Base-by-base conservation (phyloP, 140 eudicot species). In the Erigeron philadelphicus region DNA sequence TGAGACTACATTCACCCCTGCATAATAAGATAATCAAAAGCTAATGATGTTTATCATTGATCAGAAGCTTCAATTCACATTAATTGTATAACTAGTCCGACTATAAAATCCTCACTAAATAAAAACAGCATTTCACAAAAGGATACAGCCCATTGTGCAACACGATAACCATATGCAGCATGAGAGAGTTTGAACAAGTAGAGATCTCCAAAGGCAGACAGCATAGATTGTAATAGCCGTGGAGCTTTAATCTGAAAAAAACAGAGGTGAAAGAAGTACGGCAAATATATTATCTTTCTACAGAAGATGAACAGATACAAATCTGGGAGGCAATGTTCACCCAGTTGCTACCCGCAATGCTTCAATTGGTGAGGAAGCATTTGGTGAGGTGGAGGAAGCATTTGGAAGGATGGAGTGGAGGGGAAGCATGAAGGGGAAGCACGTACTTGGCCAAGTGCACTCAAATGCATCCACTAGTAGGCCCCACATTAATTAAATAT, bases 61-160 rank as follows among this genome's bases (percentile, higher is more conserved):
- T 21, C 25, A 21, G 25, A 21, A 21, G 25, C 25, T 21, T 1
- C 25, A 21, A 21, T 21, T 21, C 25, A 21, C 25, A 21, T 21
- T 21, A 31, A 31, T 31, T 5, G 3, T 4, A 31, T 31, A 31
- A 31, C 38, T 31, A 31, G 4, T 31, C 38, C 38, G 4, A 31
- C 38, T 2, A 31, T 31, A 4, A 31, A 31, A 31, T 5, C 38
- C 38, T 4, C 3, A 12, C 56, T 54, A 63, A 53, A 65, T 9
- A 53, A 41, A 63, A 79, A 53, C 35, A 67, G 59, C 23, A 48
- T 17, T 56, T 59, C 35, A 70, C 2, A 57, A 57, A 77, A 86
- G 95, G 95, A 89, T 93, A 93, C 98, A 7, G 95, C 88, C 96
- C 96, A 93, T 4, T 52, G 69, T 44, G 96, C 93, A 66, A 80